A percentile compares a stretch with the other conserved stretches of the same genome.
phyloP scores from a whole-genome alignment of 768 basidiomycete genomes.

The Leccinum fibrillosum region DNA sequence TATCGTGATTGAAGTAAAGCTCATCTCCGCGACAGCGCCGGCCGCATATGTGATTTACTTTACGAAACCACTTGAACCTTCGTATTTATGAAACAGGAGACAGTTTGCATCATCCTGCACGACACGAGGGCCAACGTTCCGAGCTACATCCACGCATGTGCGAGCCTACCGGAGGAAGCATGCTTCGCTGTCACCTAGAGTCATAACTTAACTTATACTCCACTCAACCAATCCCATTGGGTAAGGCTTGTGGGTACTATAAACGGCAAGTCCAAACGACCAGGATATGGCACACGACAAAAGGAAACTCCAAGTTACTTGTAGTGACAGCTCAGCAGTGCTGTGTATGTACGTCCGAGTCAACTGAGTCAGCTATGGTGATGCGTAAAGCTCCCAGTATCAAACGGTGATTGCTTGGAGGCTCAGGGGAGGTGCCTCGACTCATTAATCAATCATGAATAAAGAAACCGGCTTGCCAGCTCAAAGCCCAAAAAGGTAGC shows the following conservation, averaged over 20 bases:
- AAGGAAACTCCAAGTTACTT: background rate
- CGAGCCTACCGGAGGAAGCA: no score
- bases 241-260: background rate
- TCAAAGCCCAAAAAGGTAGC: slow-evolving; percentile 97
- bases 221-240: background rate
- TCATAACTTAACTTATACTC: background rate
- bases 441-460: slow-evolving; percentile 26
- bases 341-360: slow-evolving; percentile 1
- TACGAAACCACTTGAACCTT: background rate
- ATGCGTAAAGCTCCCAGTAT: background rate
- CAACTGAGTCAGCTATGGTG: background rate
- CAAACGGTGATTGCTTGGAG: background rate
- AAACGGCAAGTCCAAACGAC: background rate
- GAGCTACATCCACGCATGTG: no score
- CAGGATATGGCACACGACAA: background rate
- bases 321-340: background rate
- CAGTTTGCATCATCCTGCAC: background rate
- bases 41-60: background rate
- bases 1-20: no score
- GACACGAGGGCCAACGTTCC: background rate
- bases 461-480: slow-evolving; percentile 75
- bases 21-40: background rate
- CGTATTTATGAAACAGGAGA: slow-evolving; percentile 4
- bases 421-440: background rate
- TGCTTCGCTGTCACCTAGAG: background rate